These are phyloP conservation scores for Ceratocystis colombiana DNA, from an alignment of 2,329 filamentous ascomycete genomes.

Conservation along the genomic window DNA sequence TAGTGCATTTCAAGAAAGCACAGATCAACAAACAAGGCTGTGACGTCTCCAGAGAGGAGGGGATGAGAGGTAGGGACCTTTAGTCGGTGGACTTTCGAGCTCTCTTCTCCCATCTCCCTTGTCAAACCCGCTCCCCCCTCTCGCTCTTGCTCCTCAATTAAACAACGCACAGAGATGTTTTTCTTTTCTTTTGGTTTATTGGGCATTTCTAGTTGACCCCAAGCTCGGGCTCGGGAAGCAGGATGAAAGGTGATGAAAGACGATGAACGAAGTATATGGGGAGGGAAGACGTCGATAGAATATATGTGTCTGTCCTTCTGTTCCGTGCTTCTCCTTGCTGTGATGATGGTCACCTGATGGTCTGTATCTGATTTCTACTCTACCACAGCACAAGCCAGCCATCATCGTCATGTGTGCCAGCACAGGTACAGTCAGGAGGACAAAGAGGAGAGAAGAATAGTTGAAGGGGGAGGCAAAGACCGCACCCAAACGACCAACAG, in stretches of 20 bases:
- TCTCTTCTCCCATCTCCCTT: not conserved
- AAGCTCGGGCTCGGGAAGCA: not conserved
- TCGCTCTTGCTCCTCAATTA: too few relatives aligned
- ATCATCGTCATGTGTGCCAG: slow-evolving; percentile 1
- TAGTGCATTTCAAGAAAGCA: slow-evolving; percentile 1
- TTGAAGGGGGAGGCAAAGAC: not conserved
- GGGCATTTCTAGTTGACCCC: not conserved
- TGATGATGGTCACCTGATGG: not conserved
- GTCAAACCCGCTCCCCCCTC: not conserved
- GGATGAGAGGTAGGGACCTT: not conserved
- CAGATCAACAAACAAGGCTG: not conserved
- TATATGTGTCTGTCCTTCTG: not conserved
- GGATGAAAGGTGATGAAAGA: not conserved
- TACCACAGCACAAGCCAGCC: slow-evolving; percentile 1
- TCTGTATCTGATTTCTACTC: not conserved
- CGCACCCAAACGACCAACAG: not conserved
- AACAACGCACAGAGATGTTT: not conserved
- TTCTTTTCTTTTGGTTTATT: not conserved
- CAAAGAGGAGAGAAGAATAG: not conserved
- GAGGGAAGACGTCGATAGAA: not conserved
- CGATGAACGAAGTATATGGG: not conserved
- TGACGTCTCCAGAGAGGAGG: slow-evolving; percentile 6
- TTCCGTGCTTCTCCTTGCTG: not conserved
- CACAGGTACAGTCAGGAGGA: not conserved
- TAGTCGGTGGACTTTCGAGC: not conserved